Evolutionary conservation across 768 basidiomycete species (phyloP).

Genomic region (Nevesoporus exiguus): DNA sequence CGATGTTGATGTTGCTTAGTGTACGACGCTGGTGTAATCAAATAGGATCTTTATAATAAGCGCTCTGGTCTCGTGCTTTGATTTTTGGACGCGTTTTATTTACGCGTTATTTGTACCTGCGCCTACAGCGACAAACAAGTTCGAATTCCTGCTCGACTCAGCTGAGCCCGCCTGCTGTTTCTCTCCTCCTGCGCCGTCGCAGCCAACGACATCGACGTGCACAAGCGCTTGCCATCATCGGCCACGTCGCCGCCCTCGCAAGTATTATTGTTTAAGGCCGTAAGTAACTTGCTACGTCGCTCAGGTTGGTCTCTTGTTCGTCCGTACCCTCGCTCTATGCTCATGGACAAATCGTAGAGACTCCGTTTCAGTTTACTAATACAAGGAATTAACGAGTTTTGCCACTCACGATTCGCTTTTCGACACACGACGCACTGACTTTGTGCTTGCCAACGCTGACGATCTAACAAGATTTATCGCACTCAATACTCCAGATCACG

Average conservation of each 20-base stretch:
- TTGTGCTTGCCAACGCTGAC: constrained; percentile 12
- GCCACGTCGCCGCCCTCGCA: constrained; percentile 14
- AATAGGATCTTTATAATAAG: not conserved
- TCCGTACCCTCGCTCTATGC: not conserved
- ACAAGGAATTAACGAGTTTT: constrained; percentile 22
- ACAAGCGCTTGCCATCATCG: constrained; percentile 22
- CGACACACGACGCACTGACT: constrained; percentile 15
- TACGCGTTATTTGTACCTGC: constrained; percentile 29
- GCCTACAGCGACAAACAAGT: constrained; percentile 34
- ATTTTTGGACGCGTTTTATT: constrained; percentile 24
- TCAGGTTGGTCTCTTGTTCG: constrained; percentile 18
- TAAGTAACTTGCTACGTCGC: constrained; percentile 27
- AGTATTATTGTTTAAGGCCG: constrained; percentile 19
- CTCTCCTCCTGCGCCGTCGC: constrained; percentile 17
- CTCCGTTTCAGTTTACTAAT: constrained; percentile 18
- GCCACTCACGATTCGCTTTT: constrained; percentile 23
- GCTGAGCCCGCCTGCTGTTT: constrained; percentile 7
- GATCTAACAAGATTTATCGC: constrained; percentile 17
- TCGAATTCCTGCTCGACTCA: constrained; percentile 24
- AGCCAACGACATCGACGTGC: constrained; percentile 14
- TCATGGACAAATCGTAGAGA: constrained; percentile 7
- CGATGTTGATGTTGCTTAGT: not conserved
- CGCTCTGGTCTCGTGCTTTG: constrained; percentile 19
- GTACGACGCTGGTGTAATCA: not conserved
- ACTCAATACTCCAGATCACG: constrained; percentile 20